Base-by-base conservation (phyloP, 2,329 filamentous ascomycete species). In the Colletotrichum aenigma region DNA sequence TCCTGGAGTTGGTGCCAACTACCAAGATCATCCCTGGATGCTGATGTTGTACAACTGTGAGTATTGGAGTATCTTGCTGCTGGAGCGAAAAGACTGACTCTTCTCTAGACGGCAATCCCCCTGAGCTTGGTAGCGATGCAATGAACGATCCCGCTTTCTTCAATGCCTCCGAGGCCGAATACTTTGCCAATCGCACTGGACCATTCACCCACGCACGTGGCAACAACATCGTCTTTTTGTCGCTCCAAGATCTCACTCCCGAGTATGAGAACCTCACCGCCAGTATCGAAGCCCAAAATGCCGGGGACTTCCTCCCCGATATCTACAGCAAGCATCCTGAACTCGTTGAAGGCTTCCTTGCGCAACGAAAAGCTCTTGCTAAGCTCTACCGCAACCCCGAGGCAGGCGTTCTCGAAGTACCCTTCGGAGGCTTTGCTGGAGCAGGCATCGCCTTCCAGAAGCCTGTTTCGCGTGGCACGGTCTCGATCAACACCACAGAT, bases 391-490 rank as follows among this genome's bases (percentile, higher is more conserved):
- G 81, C 36, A 74, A 81, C 52, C 68, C 78, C 60, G 74, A 84
- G 32, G 71, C 81, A 61, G 61, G 76, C 30, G 21, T 79, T 7
- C 71, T 78, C 66, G 81, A 81, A 28, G 80, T 85, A n/a, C 71
- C 74, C 6, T 82, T 85, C 61, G 85, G 82, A 77, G 80, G 81
- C 66, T 75, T 82, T 80, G 78, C 77, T 76, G 18, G 70, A 77
- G 38, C 76, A 79, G 38, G 79, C 4, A 80, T 86, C 24, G 83
- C 83, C 70, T 78, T 84, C 61, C 79, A 84, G 71, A 84, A 86
- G 76, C 84, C 85, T 7, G 80, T 87, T 18, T 84, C 82, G 48
- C 82, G 86, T 18, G 86, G 86, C 28, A 83, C 83, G 13, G 81
- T 87, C 70, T 82, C 80, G 28, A 84, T 87, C 66, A 82, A 84